Base-by-base conservation (phyloP, 2,329 filamentous ascomycete genomes). In the Penicillium griseofulvum region DNA sequence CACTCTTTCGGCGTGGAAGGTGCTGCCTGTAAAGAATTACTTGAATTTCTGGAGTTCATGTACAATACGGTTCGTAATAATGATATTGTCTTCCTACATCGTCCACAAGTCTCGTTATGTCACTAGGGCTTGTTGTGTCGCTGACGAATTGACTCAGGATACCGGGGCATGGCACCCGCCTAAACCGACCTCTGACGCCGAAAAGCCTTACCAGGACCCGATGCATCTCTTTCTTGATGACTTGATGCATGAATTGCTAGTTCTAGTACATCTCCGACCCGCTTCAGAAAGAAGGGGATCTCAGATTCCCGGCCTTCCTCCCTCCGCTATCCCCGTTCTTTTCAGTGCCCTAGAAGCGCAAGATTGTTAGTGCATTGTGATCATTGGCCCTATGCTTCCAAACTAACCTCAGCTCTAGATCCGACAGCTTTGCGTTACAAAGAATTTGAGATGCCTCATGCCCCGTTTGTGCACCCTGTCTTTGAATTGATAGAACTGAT, bases 1-100 rank as follows among this genome's bases (percentile, higher is more conserved):
- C 77, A 83, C 57, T 81, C 81, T 2, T 87, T 88, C 68, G 86
- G 84, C 10, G 73, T 80, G 39, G 83, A 87, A 41, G 76, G 76
- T 34, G 62, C 53, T 37, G 69, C 75, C 46, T 89, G 85, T 66
- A 77, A 79, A 60, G 74, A 78, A 11, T 67, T 89, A 28, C 73
- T 89, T 17, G 74, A 80, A 52, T 80, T 78, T 43, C 67, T 88
- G 33, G 84, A 82, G 2, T 89, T 89, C 64, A 74, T 65, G 26
- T 72, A 67, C 34, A 41, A 47, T n/a, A 73, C 75, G 59, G 79
- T 80, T 63, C 54, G 76, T 69, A 34, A 53, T 56, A 31, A 55
- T 58, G 19, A 26, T 7, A 50, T 14, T 39, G 8, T 26, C 14
- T 34, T 34, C 9, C 16, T n/a, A 34, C 9, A 14, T 43, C 4